Evolutionary conservation across 1,284 basidiomycete species (phyloP), one percentile per base, ranked within the genome.

Genomic region (Cryptococcus floricola): DNA sequence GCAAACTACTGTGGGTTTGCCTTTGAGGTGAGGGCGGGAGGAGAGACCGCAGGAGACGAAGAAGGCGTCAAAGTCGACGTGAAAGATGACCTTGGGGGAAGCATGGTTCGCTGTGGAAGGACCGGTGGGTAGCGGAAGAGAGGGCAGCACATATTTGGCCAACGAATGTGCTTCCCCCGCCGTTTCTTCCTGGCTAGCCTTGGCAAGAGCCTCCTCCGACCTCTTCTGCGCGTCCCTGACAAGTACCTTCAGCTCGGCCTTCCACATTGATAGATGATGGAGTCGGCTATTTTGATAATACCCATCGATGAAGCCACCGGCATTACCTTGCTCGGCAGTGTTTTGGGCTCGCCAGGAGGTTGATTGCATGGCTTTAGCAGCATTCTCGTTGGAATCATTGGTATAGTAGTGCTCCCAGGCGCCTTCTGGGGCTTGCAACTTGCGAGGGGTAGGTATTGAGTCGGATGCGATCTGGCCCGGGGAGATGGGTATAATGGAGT

Each of bases 1-100:
- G 70, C 95, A 98, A 0, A 98, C 96, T 0, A 94, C 93, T 2
- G 88, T 86, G 0, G 95, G 90, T 70, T 89, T 89, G 1, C 91
- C 91, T 51, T 83, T 84, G 42, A 95, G 74, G 57, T 94, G 82
- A 0, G 90, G 89, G 0, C 89, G 80, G 52, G 81, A 83, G 3
- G 89, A 80, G 47, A 95, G 75, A 0, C 91, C 90, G n/a, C 87
- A 92, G 1, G 89, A 86, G 12, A 97, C 93, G 69, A 98, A 98
- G 81, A 98, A 98, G 67, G 88, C 91, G 71, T 98, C 95, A 68
- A 98, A 98, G 74, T 97, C 93, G 67, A 91, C 90, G 68, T 97
- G 93, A 83, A 96, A 88, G 65, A 95, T 88, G 16, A 90, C 83
- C 13, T 83, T 81, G 47, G 87, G 83, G 37, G 19, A 48, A 16